phyloP scores from a whole-genome alignment of 2,329 filamentous ascomycete genomes.

The Neurospora sp. region DNA sequence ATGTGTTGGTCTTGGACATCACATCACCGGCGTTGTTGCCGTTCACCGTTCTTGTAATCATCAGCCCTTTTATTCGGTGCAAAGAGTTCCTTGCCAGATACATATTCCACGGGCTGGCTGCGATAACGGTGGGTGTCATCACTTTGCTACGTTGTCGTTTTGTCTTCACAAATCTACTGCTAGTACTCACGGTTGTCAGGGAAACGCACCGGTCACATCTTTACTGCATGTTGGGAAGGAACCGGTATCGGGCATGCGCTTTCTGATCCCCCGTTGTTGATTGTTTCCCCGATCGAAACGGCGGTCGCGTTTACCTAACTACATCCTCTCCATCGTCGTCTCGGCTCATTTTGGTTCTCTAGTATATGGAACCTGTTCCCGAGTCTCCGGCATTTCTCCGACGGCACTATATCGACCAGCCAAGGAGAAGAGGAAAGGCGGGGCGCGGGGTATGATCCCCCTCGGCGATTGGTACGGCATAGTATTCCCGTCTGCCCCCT shows the following conservation, averaged over 20 bases:
- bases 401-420: constrained; percentile 5
- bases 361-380: constrained; percentile 7
- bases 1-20: background rate
- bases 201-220: background rate
- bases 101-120: background rate
- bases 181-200: background rate
- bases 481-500: background rate
- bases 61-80: background rate
- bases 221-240: background rate
- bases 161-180: background rate
- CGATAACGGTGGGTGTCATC: background rate
- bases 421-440: constrained; percentile 6
- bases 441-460: background rate
- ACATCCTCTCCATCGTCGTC: background rate
- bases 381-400: constrained; percentile 21
- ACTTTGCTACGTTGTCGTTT: background rate
- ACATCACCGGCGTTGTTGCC: background rate
- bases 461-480: background rate
- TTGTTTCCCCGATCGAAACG: background rate
- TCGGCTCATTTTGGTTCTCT: background rate
- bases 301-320: background rate
- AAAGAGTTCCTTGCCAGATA: background rate
- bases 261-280: background rate
- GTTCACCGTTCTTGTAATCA: background rate
- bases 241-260: background rate